phyloP scores from a whole-genome alignment of 371 early-diverging fungal species.

The Mortierella sp. region DNA sequence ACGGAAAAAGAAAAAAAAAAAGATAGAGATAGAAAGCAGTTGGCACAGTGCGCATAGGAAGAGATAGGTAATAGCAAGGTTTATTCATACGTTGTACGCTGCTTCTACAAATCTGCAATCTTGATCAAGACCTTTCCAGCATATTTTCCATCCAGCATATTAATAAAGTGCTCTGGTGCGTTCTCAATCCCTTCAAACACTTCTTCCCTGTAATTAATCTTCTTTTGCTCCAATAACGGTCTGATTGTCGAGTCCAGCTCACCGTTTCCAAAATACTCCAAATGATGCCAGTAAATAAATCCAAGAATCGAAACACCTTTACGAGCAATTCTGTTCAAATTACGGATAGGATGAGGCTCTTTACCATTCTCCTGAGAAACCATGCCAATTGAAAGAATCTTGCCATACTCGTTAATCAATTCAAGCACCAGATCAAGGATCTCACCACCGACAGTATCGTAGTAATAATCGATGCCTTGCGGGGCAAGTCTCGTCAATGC shows the following conservation, averaged over 20 bases:
- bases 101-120: conserved; percentile 38
- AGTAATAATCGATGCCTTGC: conserved; percentile 44
- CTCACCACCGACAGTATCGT: conserved; percentile 37
- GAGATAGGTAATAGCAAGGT: too few relatives aligned
- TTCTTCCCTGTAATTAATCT: conserved; percentile 35
- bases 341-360: conserved; percentile 38
- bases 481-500: conserved; percentile 42
- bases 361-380: conserved; percentile 54
- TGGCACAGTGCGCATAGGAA: too few relatives aligned
- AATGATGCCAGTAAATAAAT: conserved; percentile 51
- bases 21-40: too few relatives aligned
- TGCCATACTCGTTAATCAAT: conserved; percentile 35
- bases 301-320: conserved; percentile 32
- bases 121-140: conserved; percentile 48
- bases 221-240: conserved; percentile 32
- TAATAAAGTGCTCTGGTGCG: conserved; percentile 39
- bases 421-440: conserved; percentile 35
- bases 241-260: conserved; percentile 35
- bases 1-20: too few relatives aligned
- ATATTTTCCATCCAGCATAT: conserved; percentile 49
- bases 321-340: conserved; percentile 31
- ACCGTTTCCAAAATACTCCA: conserved; percentile 37
- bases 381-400: conserved; percentile 51
- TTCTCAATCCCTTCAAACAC: conserved; percentile 47
- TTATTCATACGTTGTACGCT: not conserved